Evolutionary conservation across 1,284 basidiomycete genomes (phyloP).

Genomic region (Porodaedalea pini): DNA sequence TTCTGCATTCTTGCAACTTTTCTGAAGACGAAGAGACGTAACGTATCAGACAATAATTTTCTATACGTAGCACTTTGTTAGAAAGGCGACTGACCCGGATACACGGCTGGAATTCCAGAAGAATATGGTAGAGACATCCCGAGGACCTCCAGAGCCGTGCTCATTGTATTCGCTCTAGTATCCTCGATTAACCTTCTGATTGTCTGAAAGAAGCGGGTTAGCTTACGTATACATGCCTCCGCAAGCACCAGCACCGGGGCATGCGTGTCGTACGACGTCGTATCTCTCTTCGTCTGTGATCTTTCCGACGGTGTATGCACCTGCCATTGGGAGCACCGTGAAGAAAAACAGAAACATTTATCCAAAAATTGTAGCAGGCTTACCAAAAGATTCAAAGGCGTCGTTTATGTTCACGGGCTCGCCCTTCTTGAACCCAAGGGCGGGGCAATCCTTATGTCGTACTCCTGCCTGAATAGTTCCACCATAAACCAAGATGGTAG

Average conservation of each 20-base stretch:
- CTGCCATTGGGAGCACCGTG: constrained; percentile 32
- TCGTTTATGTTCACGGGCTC: constrained; percentile 81
- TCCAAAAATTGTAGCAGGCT: constrained; percentile 8
- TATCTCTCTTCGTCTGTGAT: constrained; percentile 75
- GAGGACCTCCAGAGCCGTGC: constrained; percentile 83
- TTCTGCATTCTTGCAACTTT: constrained; percentile 83
- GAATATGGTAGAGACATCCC: constrained; percentile 92
- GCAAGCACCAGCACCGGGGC: constrained; percentile 74
- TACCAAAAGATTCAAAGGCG: constrained; percentile 80
- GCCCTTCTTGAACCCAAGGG: constrained; percentile 73
- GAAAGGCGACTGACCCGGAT: constrained; percentile 47
- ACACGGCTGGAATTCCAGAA: constrained; percentile 78
- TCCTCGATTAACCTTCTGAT: neutral
- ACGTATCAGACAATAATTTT: neutral
- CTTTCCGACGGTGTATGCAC: constrained; percentile 69
- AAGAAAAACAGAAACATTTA: constrained; percentile 17
- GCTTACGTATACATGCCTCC: constrained; percentile 82
- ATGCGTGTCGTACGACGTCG: constrained; percentile 79
- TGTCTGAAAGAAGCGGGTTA: neutral
- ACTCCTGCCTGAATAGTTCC: constrained; percentile 78
- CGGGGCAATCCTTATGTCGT: constrained; percentile 75
- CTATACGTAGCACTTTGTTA: no score
- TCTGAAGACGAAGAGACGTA: constrained; percentile 38
- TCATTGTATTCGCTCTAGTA: constrained; percentile 82
- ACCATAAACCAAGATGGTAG: constrained; percentile 83